phyloP scores from a whole-genome alignment of 805 yeast species.

The Wickerhamomyces pijperi region DNA sequence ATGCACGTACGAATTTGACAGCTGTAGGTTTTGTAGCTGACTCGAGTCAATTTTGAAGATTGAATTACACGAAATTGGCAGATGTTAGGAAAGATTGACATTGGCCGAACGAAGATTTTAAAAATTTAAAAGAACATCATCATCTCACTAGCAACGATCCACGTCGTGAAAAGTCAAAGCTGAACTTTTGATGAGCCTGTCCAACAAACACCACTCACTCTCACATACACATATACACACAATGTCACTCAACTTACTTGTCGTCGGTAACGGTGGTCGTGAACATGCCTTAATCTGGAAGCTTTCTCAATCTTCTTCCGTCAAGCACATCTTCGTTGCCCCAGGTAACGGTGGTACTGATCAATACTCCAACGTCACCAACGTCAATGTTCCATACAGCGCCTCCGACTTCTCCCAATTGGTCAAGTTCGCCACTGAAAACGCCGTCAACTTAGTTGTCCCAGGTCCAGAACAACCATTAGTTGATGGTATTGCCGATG shows the following conservation, averaged over 20 bases:
- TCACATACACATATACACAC: neutral
- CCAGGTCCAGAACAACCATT: slow-evolving; percentile 99
- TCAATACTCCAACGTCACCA: slow-evolving; percentile 43
- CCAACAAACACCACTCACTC: neutral
- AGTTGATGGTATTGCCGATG: slow-evolving; percentile 79
- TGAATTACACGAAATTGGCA: too few species aligned
- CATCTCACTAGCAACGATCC: too few species aligned
- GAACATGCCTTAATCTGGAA: slow-evolving; percentile 96
- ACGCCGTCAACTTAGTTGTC: slow-evolving; percentile 62
- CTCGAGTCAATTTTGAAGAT: neutral
- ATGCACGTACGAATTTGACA: too few species aligned
- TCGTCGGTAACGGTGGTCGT: slow-evolving; percentile 97
- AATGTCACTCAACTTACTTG: slow-evolving; percentile 49
- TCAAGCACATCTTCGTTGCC: slow-evolving; percentile 71
- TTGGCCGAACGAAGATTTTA: too few species aligned
- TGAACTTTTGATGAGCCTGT: too few species aligned
- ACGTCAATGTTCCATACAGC: slow-evolving; percentile 55
- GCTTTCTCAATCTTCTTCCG: slow-evolving; percentile 66
- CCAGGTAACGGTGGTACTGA: slow-evolving; percentile 97
- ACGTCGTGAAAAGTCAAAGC: too few species aligned
- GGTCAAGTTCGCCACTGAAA: slow-evolving; percentile 61
- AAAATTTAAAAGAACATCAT: too few species aligned
- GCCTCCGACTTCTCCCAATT: slow-evolving; percentile 59
- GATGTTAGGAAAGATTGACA: too few species aligned
- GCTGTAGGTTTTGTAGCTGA: too few species aligned